Percentiles rank a stretch among this genome's conserved stretches.
Evolutionary conservation across 192 early-diverging fungal genomes (phyloP).

Genomic region (Anaeromyces robustus): DNA sequence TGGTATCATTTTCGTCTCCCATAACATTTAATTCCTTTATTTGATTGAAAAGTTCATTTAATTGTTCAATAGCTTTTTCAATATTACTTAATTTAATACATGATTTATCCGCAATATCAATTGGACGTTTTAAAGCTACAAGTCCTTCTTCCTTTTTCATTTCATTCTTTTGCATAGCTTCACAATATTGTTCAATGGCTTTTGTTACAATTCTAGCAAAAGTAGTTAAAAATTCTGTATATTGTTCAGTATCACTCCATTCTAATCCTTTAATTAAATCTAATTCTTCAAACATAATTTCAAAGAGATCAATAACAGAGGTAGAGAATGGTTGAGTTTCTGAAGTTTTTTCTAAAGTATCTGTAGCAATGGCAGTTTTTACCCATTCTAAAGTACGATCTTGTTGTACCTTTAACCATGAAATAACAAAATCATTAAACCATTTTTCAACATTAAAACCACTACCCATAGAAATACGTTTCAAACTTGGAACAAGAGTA

Average conservation of each 20-base stretch:
- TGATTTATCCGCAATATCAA: slow-evolving; percentile 11
- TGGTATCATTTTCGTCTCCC: slow-evolving; percentile 6
- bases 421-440: slow-evolving; percentile 50
- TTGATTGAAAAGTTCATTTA: slow-evolving; percentile 27
- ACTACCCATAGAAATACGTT: slow-evolving; percentile 13
- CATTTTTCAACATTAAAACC: slow-evolving; percentile 52
- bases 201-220: slow-evolving; percentile 16
- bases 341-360: slow-evolving; percentile 26
- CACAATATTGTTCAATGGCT: slow-evolving; percentile 42
- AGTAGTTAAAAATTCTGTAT: slow-evolving; percentile 36
- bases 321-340: slow-evolving; percentile 37
- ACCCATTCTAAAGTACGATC: slow-evolving; percentile 56
- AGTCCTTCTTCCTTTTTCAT: slow-evolving; percentile 9
- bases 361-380: slow-evolving; percentile 37
- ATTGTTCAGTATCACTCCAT: slow-evolving; percentile 39
- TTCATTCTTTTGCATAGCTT: slow-evolving; percentile 29
- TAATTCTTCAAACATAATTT: slow-evolving; percentile 53
- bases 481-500: slow-evolving; percentile 18
- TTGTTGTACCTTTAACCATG: slow-evolving; percentile 47
- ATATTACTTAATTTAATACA: slow-evolving; percentile 42
- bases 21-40: slow-evolving; percentile 18
- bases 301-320: slow-evolving; percentile 65
- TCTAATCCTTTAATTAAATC: slow-evolving; percentile 51
- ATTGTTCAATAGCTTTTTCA: slow-evolving; percentile 26
- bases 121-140: not conserved